Evolutionary conservation across 1,284 basidiomycete species (phyloP), one percentile per base, ranked within the genome.

Genomic region (Cryptococcus sp.): DNA sequence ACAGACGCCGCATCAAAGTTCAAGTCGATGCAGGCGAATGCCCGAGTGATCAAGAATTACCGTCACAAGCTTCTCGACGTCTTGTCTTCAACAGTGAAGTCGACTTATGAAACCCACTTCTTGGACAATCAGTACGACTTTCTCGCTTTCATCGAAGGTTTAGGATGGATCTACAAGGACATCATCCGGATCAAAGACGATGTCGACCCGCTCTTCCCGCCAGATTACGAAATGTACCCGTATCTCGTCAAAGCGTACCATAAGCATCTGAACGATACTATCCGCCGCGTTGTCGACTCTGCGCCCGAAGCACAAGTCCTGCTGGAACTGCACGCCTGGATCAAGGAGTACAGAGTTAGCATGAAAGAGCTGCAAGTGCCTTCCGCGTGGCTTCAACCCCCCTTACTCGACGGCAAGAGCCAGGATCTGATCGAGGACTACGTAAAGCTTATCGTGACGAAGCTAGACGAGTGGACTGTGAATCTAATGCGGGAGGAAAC

Each of bases 371-470:
- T 97, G 45, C 87, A 88, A 46, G 84, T 98, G 35, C 84, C 91
- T 0, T 80, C 85, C 0, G 90, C 91, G 54, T 84, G 90, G 64
- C 81, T 95, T n/a, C 86, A 91, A 57, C 93, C 93, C 3, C 87
- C 93, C 0, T 82, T 99, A 38, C 83, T 99, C 17, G 94, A 92
- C 59, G 95, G 95, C 57, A 92, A 93, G 73, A 92, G 95, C 70
- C 91, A 97, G 74, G 83, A 83, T 46, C 86, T 99, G 56, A 93
- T 99, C 67, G 95, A 99, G 71, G 93, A 97, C 76, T 99, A 99
- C 78, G 86, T 97, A 52, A 86, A 87, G 64, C 83, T 98, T 63
- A 95, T 99, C 78, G 87, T 95, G 74, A 86, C 85, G 78, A 98
- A 98, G 79, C 88, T 99, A 60, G 94, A 98, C 79, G 94, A 99